Evolutionary conservation across 2,329 filamentous ascomycete species (phyloP).

Genomic region (Lecanoromycetidae sp.): DNA sequence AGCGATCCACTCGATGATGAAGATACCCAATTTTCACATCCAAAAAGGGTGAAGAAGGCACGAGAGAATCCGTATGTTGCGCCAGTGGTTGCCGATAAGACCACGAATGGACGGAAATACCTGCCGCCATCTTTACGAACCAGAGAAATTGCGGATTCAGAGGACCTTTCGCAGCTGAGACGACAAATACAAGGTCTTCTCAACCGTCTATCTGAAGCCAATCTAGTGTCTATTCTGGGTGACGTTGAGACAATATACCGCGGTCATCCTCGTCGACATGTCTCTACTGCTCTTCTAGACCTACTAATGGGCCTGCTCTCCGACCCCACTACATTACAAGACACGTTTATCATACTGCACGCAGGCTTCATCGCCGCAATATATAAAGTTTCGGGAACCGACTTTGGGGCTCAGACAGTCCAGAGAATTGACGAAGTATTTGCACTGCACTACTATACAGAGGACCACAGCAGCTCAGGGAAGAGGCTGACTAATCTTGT

Average conservation of each 20-base stretch:
- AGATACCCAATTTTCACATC: neutral
- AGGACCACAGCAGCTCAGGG: slow-evolving; percentile 27
- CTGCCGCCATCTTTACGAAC: slow-evolving; percentile 74
- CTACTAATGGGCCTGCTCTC: slow-evolving; percentile 67
- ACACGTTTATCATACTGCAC: slow-evolving; percentile 82
- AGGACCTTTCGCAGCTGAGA: slow-evolving; percentile 56
- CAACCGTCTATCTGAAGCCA: slow-evolving; percentile 87
- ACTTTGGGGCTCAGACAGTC: slow-evolving; percentile 78
- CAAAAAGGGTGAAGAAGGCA: slow-evolving; percentile 25
- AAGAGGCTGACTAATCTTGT: slow-evolving; percentile 67
- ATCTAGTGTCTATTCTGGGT: slow-evolving; percentile 68
- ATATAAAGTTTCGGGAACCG: slow-evolving; percentile 75
- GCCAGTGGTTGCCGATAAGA: slow-evolving; percentile 38
- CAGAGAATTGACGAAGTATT: slow-evolving; percentile 68
- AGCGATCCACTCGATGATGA: slow-evolving; percentile 23
- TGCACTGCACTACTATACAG: slow-evolving; percentile 46
- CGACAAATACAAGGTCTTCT: slow-evolving; percentile 78
- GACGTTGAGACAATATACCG: slow-evolving; percentile 77
- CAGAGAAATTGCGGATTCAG: slow-evolving; percentile 49
- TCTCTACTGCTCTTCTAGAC: slow-evolving; percentile 68
- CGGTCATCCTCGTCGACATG: slow-evolving; percentile 72
- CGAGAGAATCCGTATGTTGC: slow-evolving; percentile 85
- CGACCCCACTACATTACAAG: slow-evolving; percentile 64
- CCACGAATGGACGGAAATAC: slow-evolving; percentile 54
- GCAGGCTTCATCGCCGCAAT: slow-evolving; percentile 80